Conservation (phyloP, 352 stramenopile genomes). For the Phytopythium aichiense region DNA sequence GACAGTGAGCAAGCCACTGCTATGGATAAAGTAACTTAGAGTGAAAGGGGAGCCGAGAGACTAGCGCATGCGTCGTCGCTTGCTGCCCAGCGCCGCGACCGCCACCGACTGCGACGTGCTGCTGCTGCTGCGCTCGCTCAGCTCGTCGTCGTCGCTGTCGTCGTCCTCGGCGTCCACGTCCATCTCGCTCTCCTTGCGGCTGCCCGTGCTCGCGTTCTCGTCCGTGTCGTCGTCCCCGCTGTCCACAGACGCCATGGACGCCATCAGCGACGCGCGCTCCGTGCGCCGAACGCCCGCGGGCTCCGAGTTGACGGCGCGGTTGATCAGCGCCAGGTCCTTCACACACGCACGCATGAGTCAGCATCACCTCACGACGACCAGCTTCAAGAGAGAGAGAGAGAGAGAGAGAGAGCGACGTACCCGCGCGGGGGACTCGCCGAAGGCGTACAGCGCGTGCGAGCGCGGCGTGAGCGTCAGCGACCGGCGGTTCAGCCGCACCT, state of each 20-base stretch:
- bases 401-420: constrained; percentile 31
- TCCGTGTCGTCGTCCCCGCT: constrained; percentile 23
- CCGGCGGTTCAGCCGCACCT: constrained; percentile 64
- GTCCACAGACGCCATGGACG: constrained; percentile 19
- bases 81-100: constrained; percentile 10
- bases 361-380: neutral
- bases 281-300: constrained; percentile 11
- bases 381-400: neutral
- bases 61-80: constrained; percentile 13
- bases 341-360: neutral
- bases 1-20: neutral
- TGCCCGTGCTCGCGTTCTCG: constrained; percentile 5
- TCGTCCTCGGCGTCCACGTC: constrained; percentile 1
- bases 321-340: constrained; percentile 72
- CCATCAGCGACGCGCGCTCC: constrained; percentile 11
- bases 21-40: neutral
- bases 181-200: constrained; percentile 4
- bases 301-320: constrained; percentile 60
- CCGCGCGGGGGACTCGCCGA: constrained; percentile 79
- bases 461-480: constrained; percentile 61
- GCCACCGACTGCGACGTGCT: constrained; percentile 18
- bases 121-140: constrained; percentile 23
- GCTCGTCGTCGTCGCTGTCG: constrained; percentile 4
- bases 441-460: constrained; percentile 80
- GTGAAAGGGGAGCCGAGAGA: neutral